phyloP scores from a whole-genome alignment of 495 filamentous ascomycete genomes.

The Lepraria neglecta region DNA sequence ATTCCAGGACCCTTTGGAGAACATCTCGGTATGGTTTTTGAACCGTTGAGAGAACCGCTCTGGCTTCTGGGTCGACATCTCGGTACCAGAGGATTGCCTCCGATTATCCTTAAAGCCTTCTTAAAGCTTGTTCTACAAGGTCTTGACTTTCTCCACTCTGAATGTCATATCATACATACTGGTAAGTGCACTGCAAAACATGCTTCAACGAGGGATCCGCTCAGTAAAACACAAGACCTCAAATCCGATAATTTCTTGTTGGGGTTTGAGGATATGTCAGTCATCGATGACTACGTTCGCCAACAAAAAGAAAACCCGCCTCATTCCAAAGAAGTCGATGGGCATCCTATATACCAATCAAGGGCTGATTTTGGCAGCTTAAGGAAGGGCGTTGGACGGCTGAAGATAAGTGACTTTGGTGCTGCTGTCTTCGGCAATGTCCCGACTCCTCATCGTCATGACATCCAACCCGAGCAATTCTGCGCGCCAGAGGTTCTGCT shows the following conservation, averaged over 20 bases:
- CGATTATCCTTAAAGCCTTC: slow-evolving; percentile 24
- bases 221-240: slow-evolving; percentile 32
- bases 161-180: slow-evolving; percentile 38
- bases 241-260: slow-evolving; percentile 42
- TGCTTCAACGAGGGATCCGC: background rate
- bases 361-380: slow-evolving; percentile 34
- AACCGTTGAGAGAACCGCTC: slow-evolving; percentile 28
- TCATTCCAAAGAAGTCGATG: slow-evolving; percentile 23
- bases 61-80: slow-evolving; percentile 27
- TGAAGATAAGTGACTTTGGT: slow-evolving; percentile 38
- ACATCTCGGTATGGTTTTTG: slow-evolving; percentile 31
- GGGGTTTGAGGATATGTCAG: slow-evolving; percentile 33
- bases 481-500: slow-evolving; percentile 37
- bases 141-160: slow-evolving; percentile 38
- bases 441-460: slow-evolving; percentile 27
- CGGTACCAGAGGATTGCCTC: background rate
- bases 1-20: slow-evolving; percentile 29
- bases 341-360: slow-evolving; percentile 31
- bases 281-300: slow-evolving; percentile 32
- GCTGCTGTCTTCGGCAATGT: slow-evolving; percentile 30
- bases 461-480: slow-evolving; percentile 32
- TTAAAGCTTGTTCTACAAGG: slow-evolving; percentile 33
- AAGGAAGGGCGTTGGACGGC: slow-evolving; percentile 22
- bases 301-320: slow-evolving; percentile 32
- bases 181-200: slow-evolving; percentile 27